Evolutionary conservation across 306 rosid genomes (phyloP), one percentile per base, ranked within the genome.

Genomic region (Quillaja saponaria): DNA sequence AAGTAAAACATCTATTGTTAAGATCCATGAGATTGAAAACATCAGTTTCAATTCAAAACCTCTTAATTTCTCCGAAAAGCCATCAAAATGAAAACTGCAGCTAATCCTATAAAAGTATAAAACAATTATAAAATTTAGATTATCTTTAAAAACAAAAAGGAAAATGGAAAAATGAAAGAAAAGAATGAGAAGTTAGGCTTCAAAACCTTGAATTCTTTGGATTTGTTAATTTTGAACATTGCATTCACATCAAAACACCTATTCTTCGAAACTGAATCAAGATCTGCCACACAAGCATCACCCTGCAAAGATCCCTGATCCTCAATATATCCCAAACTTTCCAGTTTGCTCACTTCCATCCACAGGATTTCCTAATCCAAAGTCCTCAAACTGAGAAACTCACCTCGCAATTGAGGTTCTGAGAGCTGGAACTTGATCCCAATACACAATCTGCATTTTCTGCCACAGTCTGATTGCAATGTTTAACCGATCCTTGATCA

Each of bases 291-390:
- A 74, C 73, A 72, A 65, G 54, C 78, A 80, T 78, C 83, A 81
- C 82, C 96, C 92, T 82, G 97, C 90, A 88, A 84, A 82, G 71
- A 79, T 72, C 80, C 78, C 82, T 37, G 82, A 85, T 85, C 75
- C 81, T 68, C 85, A 77, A 87, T 79, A 82, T 77, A 85, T 78
- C 87, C 84, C 72, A 66, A 82, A 86, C 73, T 75, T 39, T 76
- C 76, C 80, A 71, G 73, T 69, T 79, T 72, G 85, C 81, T 77
- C 80, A 84, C 84, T 71, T 82, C 84, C 89, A 78, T 88, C 90
- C 58, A 58, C 78, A 66, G 77, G 66, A 78, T 71, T 75, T 80
- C 60, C 79, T 69, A 90, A 87, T 74, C 87, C 85, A 72, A 82
- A 78, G 75, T 71, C 87, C 80, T 82, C 88, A 82, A 72, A 78